These are phyloP conservation scores for Mayamaea pseudoterrestris DNA, from an alignment of 108 stramenopile species.

Conservation along the genomic window DNA sequence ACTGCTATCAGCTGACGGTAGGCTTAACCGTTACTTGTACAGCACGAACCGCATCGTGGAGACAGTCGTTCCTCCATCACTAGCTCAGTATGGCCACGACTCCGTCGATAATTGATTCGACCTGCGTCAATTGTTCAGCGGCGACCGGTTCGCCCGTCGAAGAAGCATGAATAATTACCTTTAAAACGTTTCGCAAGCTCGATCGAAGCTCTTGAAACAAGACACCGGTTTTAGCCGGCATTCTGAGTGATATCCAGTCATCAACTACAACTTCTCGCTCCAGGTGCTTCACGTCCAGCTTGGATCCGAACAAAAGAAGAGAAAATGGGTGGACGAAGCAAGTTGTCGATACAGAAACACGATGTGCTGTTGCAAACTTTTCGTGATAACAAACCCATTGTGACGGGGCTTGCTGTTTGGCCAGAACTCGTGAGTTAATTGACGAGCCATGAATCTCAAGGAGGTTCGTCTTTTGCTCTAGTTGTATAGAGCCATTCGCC, in stretches of 20 bases:
- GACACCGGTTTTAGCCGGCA: neutral
- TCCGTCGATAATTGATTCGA: too few relatives aligned
- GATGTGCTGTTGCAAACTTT: conserved; percentile 56
- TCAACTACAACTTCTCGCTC: neutral
- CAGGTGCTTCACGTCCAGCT: neutral
- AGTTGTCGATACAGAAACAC: conserved; percentile 47
- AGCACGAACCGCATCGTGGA: too few relatives aligned
- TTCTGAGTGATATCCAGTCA: neutral
- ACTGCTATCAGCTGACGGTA: too few relatives aligned
- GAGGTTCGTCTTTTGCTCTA: conserved; percentile 39
- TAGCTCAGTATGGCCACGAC: too few relatives aligned
- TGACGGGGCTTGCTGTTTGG: conserved; percentile 5
- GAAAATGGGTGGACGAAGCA: conserved; percentile 49
- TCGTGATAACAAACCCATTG: conserved; percentile 59
- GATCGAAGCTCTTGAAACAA: neutral
- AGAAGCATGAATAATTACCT: too few relatives aligned
- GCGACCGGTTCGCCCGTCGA: too few relatives aligned
- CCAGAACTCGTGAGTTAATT: conserved; percentile 22
- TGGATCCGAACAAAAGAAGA: conserved; percentile 46
- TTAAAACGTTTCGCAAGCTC: too few relatives aligned
- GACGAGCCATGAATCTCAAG: conserved; percentile 52
- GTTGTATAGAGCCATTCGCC: conserved; percentile 2
- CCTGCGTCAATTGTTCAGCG: too few relatives aligned
- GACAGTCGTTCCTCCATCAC: too few relatives aligned
- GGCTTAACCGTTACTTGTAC: too few relatives aligned